phyloP scores from a whole-genome alignment of 345 rosid genomes.

The Limnanthes douglasii region DNA sequence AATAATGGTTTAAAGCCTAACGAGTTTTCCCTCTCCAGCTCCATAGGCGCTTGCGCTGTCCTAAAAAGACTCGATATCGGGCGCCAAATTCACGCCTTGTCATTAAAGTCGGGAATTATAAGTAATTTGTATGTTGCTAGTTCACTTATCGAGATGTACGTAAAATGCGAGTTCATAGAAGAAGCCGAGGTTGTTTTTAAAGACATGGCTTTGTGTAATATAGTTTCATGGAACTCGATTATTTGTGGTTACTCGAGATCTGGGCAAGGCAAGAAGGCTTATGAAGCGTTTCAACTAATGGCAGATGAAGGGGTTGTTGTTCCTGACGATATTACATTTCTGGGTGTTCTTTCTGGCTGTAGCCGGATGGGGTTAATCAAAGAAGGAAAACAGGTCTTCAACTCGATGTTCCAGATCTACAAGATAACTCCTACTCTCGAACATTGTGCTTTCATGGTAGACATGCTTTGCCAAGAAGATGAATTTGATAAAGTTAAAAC shows the following conservation, averaged over 20 bases:
- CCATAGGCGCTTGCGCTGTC: constrained; percentile 1
- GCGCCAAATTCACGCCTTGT: constrained; percentile 3
- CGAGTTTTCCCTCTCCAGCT: constrained; percentile 1
- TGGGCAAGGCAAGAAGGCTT: constrained; percentile 14
- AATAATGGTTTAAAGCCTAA: constrained; percentile 3
- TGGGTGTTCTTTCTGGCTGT: constrained; percentile 19
- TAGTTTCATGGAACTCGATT: constrained; percentile 24
- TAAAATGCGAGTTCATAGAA: constrained; percentile 21
- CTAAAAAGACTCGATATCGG: constrained; percentile 3
- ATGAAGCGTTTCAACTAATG: constrained; percentile 16
- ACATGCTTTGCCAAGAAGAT: too few relatives aligned
- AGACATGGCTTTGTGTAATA: constrained; percentile 10
- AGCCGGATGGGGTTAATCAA: constrained; percentile 12
- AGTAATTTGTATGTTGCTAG: constrained; percentile 3
- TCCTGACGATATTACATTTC: constrained; percentile 25
- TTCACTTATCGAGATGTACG: constrained; percentile 16
- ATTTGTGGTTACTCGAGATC: constrained; percentile 21
- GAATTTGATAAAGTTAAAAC: too few relatives aligned
- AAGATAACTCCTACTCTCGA: too few relatives aligned
- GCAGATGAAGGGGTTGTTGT: constrained; percentile 9
- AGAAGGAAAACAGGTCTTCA: constrained; percentile 6
- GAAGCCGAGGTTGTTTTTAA: constrained; percentile 18
- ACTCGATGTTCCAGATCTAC: too few relatives aligned
- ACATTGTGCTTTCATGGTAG: too few relatives aligned
- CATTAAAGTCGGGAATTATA: background rate